Conservation (phyloP, 2,329 filamentous ascomycete genomes). For the Fusarium irregulare region DNA sequence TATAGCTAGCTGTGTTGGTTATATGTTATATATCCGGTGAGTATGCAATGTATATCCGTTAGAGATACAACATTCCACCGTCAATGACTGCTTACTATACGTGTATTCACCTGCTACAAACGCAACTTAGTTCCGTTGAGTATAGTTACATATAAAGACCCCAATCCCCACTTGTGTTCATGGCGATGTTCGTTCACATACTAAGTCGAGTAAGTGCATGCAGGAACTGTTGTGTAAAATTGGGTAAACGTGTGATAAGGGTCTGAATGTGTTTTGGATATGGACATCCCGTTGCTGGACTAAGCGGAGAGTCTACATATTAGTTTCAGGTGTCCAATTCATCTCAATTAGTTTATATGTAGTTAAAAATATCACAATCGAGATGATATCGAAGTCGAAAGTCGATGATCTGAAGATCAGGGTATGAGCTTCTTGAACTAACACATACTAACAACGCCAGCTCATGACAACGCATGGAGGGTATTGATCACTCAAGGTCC, state of each 20-base stretch:
- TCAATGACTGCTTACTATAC: background rate
- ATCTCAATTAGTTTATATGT: background rate
- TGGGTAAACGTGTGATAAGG: background rate
- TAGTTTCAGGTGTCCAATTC: background rate
- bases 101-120: background rate
- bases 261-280: background rate
- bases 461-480: background rate
- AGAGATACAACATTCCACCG: slow-evolving; percentile 1
- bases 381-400: background rate
- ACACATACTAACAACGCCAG: background rate
- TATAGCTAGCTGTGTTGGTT: background rate
- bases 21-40: background rate
- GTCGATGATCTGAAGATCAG: background rate
- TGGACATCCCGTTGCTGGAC: background rate
- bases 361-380: background rate
- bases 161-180: background rate
- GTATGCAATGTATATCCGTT: background rate
- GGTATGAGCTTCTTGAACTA: background rate
- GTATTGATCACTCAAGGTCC: background rate
- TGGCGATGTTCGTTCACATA: background rate
- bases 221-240: background rate
- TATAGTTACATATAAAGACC: background rate
- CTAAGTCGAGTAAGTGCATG: background rate
- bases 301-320: background rate
- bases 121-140: background rate